A percentile compares a stretch with the other conserved stretches of the same genome.
phyloP scores from a whole-genome alignment of 306 rosid genomes.

The apple (Malus domestica) region DNA sequence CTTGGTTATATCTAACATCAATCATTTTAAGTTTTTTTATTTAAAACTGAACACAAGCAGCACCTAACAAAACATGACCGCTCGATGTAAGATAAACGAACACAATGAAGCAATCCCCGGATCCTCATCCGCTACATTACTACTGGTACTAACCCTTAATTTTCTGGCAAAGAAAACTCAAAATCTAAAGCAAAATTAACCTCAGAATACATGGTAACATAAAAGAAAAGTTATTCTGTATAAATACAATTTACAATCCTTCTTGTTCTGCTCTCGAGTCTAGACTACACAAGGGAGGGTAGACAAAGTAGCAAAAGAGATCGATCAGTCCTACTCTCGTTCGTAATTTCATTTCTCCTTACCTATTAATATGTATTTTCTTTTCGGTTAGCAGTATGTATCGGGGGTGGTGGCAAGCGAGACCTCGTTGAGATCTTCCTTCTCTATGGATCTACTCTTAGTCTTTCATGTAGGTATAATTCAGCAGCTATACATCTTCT shows the following conservation, averaged over 20 bases:
- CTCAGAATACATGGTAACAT: conserved; percentile 5
- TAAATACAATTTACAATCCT: conserved; percentile 26
- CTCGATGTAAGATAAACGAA: no score
- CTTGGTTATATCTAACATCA: no score
- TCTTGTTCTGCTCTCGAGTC: conserved; percentile 37
- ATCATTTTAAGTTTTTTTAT: no score
- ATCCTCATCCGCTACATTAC: no score
- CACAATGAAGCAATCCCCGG: no score
- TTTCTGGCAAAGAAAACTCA: neutral
- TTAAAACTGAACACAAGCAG: no score
- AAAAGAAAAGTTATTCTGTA: conserved; percentile 8
- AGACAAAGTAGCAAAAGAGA: conserved; percentile 13
- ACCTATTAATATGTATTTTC: conserved; percentile 58
- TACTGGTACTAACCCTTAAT: neutral
- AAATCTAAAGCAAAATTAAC: conserved; percentile 1
- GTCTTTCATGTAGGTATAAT: conserved; percentile 52
- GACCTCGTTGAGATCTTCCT: conserved; percentile 47
- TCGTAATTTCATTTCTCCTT: conserved; percentile 39
- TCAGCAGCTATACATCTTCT: conserved; percentile 69
- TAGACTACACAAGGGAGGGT: conserved; percentile 8
- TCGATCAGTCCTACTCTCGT: conserved; percentile 34
- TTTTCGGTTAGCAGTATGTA: conserved; percentile 89
- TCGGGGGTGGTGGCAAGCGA: conserved; percentile 29
- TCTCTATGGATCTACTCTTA: conserved; percentile 54
- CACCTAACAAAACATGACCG: no score